These are phyloP conservation scores for Eucalyptus leucophloia DNA, from an alignment of 345 rosid species.

Conservation along the genomic window DNA sequence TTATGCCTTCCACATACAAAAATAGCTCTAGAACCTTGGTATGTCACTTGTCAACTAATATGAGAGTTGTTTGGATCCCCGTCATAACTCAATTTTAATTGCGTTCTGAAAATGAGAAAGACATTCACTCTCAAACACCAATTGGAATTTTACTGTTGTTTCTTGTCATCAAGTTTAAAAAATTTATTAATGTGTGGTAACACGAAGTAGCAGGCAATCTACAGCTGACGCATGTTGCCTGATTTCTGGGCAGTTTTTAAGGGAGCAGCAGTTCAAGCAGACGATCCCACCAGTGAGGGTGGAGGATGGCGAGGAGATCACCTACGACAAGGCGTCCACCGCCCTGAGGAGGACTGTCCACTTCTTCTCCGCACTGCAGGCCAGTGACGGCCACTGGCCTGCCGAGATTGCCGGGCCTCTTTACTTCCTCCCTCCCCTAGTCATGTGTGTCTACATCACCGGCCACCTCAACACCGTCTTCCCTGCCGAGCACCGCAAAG, in stretches of 20 bases:
- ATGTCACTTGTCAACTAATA: background rate
- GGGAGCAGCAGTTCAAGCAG: slow-evolving; percentile 14
- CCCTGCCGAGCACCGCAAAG: slow-evolving; percentile 9
- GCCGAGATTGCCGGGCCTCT: slow-evolving; percentile 20
- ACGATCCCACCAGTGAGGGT: slow-evolving; percentile 6
- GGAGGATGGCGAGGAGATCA: slow-evolving; percentile 10
- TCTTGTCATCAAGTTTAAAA: background rate
- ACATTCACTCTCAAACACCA: background rate
- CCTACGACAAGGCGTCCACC: background rate
- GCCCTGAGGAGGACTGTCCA: slow-evolving; percentile 9
- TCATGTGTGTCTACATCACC: slow-evolving; percentile 17
- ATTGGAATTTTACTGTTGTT: background rate
- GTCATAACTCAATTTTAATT: background rate
- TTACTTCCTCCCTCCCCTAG: slow-evolving; percentile 14
- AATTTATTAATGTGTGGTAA: too few relatives aligned
- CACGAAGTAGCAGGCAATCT: background rate
- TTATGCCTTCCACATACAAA: background rate
- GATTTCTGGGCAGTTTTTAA: background rate
- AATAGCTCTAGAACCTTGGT: background rate
- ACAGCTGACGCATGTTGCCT: background rate
- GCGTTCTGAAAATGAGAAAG: background rate
- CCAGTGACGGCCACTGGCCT: slow-evolving; percentile 26
- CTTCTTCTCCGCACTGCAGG: slow-evolving; percentile 21
- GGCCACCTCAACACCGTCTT: slow-evolving; percentile 16
- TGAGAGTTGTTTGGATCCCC: background rate